Conservation (phyloP, 345 rosid genomes). For the Eucalyptus pauciflora region DNA sequence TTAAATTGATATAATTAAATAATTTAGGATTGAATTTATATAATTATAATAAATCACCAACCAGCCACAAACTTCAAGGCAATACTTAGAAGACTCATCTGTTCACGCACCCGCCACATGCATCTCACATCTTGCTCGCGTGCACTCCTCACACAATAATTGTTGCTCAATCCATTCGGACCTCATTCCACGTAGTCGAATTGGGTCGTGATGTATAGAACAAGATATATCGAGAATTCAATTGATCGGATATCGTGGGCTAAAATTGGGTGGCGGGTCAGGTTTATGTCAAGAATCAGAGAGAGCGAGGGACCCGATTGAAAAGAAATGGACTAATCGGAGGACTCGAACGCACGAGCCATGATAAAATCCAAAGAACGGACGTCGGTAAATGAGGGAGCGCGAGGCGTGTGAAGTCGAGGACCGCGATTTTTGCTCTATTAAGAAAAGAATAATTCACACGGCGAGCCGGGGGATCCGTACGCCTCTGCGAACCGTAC, state of each 20-base stretch:
- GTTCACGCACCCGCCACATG: not conserved
- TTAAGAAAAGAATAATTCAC: too few relatives aligned
- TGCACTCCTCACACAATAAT: not conserved
- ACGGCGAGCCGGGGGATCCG: not conserved
- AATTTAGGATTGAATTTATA: not conserved
- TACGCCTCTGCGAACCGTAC: not conserved
- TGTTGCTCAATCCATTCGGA: not conserved
- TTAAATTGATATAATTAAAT: not conserved
- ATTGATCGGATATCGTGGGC: fast-evolving
- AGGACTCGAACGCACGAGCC: not conserved
- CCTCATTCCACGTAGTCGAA: too few relatives aligned
- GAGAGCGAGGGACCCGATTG: not conserved
- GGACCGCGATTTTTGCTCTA: not conserved
- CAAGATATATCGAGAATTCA: not conserved
- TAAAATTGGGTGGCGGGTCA: not conserved
- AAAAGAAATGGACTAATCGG: not conserved
- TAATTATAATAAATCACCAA: not conserved
- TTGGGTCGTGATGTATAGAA: fast-evolving
- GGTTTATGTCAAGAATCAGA: not conserved
- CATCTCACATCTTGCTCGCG: not conserved
- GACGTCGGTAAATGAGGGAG: not conserved
- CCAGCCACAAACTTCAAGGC: not conserved
- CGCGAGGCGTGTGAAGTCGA: not conserved
- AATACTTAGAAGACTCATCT: not conserved
- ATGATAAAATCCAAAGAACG: not conserved